Conservation (phyloP, 2,329 filamentous ascomycete species). For the Fusarium bulbicola region DNA sequence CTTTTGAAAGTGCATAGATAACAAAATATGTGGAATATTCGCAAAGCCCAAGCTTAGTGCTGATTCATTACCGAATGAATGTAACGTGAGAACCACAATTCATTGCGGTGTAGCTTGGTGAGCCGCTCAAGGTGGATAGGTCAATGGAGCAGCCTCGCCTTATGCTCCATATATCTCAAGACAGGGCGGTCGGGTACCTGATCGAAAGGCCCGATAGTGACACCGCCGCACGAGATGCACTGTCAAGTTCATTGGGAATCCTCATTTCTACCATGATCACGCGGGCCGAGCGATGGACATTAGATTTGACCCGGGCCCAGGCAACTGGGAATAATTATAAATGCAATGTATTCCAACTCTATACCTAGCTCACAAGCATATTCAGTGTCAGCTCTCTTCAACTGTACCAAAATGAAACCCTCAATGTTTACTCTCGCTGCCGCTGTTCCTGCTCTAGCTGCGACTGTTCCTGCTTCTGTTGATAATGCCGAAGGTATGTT, state of each 20-base stretch:
- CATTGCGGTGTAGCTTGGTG: background rate
- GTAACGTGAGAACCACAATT: background rate
- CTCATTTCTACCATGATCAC: background rate
- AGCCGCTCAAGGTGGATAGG: background rate
- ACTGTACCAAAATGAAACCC: background rate
- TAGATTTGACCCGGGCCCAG: accelerated
- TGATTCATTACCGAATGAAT: background rate
- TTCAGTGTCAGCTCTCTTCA: background rate
- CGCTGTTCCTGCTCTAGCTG: background rate
- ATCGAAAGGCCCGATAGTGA: background rate
- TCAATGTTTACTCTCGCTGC: background rate
- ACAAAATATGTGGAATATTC: background rate
- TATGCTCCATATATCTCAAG: background rate
- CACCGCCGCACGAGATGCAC: background rate
- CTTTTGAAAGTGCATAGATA: background rate
- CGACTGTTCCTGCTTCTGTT: background rate
- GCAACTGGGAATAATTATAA: background rate
- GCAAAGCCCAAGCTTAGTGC: background rate
- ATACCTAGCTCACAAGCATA: background rate
- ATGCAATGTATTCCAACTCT: background rate
- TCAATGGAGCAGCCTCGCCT: background rate
- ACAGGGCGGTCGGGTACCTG: background rate
- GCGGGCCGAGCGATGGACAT: accelerated
- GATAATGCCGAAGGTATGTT: background rate
- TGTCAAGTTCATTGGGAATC: background rate